Evolutionary conservation across 768 basidiomycete genomes (phyloP).

Genomic region (Cystobasidium tubakii): DNA sequence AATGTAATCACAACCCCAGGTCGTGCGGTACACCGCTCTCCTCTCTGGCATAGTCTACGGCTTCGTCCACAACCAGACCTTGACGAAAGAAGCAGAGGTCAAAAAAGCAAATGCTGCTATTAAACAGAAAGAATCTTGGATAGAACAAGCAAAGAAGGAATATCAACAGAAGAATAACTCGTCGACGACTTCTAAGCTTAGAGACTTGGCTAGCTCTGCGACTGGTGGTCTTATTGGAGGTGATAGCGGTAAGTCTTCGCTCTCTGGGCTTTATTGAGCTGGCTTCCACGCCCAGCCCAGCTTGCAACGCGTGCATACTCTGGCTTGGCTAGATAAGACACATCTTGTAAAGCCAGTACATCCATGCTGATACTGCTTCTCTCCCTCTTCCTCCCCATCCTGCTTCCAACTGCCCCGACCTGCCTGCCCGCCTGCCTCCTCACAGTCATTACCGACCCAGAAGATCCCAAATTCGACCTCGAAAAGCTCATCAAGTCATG

Average conservation of each 20-base stretch:
- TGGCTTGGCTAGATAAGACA: no score
- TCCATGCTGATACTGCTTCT: neutral
- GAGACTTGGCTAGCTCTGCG: neutral
- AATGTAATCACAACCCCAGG: no score
- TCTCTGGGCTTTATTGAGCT: neutral
- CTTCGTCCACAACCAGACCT: slow-evolving; percentile 79
- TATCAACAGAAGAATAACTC: slow-evolving; percentile 65
- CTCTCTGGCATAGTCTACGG: slow-evolving; percentile 82
- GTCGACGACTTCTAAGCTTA: slow-evolving; percentile 7
- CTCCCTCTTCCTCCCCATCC: neutral
- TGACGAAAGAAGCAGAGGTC: slow-evolving; percentile 73
- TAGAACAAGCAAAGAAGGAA: slow-evolving; percentile 80
- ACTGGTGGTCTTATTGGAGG: neutral
- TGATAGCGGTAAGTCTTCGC: slow-evolving; percentile 52
- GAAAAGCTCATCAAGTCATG: slow-evolving; percentile 62
- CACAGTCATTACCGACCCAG: slow-evolving; percentile 83
- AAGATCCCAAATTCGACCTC: slow-evolving; percentile 90
- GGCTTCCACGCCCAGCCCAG: neutral
- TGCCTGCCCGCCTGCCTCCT: neutral
- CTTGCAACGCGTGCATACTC: neutral
- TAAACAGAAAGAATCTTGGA: slow-evolving; percentile 67
- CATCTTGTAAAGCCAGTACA: no score
- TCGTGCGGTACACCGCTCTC: slow-evolving; percentile 88
- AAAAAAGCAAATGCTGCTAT: slow-evolving; percentile 68
- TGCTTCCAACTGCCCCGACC: neutral